phyloP scores from a whole-genome alignment of 1,284 basidiomycete species.

The Ganoderma boninense region DNA sequence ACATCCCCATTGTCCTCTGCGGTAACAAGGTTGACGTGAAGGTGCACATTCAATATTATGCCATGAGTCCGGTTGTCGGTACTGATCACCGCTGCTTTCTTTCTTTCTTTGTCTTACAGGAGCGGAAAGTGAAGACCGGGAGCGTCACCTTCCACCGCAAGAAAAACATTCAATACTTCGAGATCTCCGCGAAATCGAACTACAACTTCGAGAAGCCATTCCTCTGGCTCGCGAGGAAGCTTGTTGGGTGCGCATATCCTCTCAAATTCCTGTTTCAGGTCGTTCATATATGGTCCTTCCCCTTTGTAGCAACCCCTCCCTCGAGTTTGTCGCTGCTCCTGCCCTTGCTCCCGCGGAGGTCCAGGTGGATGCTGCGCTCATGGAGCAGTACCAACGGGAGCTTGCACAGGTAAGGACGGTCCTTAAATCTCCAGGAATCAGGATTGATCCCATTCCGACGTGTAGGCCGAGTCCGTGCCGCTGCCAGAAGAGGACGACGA shows the following conservation, averaged over 20 bases:
- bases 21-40: slow-evolving; percentile 99
- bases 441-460: background rate
- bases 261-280: background rate
- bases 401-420: slow-evolving; percentile 64
- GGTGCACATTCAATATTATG: slow-evolving; percentile 55
- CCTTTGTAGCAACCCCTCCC: slow-evolving; percentile 72
- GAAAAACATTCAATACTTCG: slow-evolving; percentile 99
- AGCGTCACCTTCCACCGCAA: slow-evolving; percentile 99
- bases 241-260: slow-evolving; percentile 81
- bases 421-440: background rate
- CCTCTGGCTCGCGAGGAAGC: slow-evolving; percentile 98
- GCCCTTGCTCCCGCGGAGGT: slow-evolving; percentile 97
- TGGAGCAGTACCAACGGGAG: slow-evolving; percentile 87
- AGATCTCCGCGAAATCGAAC: slow-evolving; percentile 99
- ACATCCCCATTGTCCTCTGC: slow-evolving; percentile 99
- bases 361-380: slow-evolving; percentile 81
- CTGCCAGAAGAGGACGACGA: slow-evolving; percentile 86
- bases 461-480: slow-evolving; percentile 76
- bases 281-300: slow-evolving; percentile 9
- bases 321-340: slow-evolving; percentile 97
- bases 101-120: slow-evolving; percentile 58
- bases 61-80: background rate
- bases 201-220: slow-evolving; percentile 99
- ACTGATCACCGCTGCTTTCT: slow-evolving; percentile 17
- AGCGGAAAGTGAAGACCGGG: slow-evolving; percentile 99